phyloP scores from a whole-genome alignment of 441 rosid species.

The Adansonia gregorii region DNA sequence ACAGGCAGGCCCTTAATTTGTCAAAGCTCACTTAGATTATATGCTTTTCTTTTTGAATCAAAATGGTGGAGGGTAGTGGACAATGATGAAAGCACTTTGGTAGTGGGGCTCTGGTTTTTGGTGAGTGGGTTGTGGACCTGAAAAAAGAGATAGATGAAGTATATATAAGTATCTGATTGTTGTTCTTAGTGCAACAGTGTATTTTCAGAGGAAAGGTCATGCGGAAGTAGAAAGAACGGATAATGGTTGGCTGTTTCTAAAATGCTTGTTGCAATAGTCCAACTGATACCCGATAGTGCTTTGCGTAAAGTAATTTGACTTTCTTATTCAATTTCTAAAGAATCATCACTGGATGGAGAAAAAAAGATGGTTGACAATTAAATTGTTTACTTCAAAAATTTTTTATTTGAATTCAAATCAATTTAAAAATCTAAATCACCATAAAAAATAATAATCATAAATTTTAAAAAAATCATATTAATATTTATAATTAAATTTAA shows the following conservation, averaged over 20 bases:
- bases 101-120: slow-evolving; percentile 54
- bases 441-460: too few species aligned
- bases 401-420: too few species aligned
- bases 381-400: too few species aligned
- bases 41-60: slow-evolving; percentile 27
- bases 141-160: slow-evolving; percentile 37
- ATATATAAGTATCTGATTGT: too few species aligned
- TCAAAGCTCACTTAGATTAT: slow-evolving; percentile 59
- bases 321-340: slow-evolving; percentile 26
- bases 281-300: slow-evolving; percentile 31
- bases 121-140: slow-evolving; percentile 79
- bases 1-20: slow-evolving; percentile 45
- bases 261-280: slow-evolving; percentile 30
- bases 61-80: slow-evolving; percentile 54
- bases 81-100: slow-evolving; percentile 61
- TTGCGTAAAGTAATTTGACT: slow-evolving; percentile 39
- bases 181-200: slow-evolving; percentile 29
- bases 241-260: slow-evolving; percentile 35
- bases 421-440: too few species aligned
- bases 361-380: not conserved
- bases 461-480: too few species aligned
- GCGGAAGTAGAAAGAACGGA: slow-evolving; percentile 30
- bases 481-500: too few species aligned
- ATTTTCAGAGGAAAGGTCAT: slow-evolving; percentile 25
- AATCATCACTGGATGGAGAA: slow-evolving; percentile 29